phyloP scores from a whole-genome alignment of 768 basidiomycete genomes.

The Suillus variegatus region DNA sequence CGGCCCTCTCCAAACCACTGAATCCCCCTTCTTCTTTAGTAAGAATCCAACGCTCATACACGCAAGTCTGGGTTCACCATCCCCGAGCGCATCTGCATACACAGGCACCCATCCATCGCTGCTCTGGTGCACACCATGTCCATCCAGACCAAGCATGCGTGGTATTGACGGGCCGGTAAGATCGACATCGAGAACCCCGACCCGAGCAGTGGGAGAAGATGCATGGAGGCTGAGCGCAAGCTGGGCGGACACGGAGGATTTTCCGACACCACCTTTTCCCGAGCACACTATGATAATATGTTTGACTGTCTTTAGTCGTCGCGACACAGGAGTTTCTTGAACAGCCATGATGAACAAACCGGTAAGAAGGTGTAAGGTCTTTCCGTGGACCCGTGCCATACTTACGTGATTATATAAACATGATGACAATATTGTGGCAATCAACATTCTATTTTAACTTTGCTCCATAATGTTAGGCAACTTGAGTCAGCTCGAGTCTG shows the following conservation, averaged over 20 bases:
- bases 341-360: constrained; percentile 21
- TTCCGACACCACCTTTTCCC: constrained; percentile 98
- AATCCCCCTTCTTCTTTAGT: constrained; percentile 85
- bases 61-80: constrained; percentile 66
- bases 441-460: not conserved
- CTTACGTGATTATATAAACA: constrained; percentile 6
- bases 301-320: constrained; percentile 72
- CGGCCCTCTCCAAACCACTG: constrained; percentile 97
- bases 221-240: constrained; percentile 85
- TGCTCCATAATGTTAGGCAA: not conserved
- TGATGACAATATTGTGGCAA: not conserved
- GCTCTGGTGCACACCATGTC: constrained; percentile 87
- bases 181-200: constrained; percentile 93
- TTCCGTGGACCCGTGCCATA: too few relatives aligned
- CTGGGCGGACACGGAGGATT: constrained; percentile 94
- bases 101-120: constrained; percentile 98
- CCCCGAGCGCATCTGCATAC: constrained; percentile 70
- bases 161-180: constrained; percentile 94
- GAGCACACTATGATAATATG: constrained; percentile 92
- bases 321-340: constrained; percentile 60
- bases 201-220: constrained; percentile 63
- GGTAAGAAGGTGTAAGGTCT: not conserved
- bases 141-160: constrained; percentile 91
- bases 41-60: constrained; percentile 99
- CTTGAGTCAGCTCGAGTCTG: not conserved